Conservation (phyloP, 2,329 filamentous ascomycete genomes). For the Diaporthe caulivora region DNA sequence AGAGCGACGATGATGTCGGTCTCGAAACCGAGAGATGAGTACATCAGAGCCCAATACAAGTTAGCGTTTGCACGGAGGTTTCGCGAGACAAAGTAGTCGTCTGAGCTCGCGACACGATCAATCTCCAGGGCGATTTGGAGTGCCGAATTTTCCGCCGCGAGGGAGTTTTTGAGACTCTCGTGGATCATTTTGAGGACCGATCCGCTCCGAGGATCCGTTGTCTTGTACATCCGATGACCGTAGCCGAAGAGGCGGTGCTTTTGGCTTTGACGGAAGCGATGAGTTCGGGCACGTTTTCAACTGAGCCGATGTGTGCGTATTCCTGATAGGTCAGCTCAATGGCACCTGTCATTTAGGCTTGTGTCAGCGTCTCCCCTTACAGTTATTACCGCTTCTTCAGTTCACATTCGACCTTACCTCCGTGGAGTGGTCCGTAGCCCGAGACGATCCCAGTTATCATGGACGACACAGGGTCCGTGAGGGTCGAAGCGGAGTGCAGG, state of each 20-base stretch:
- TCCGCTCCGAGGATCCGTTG: conserved; percentile 59
- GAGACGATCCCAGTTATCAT: conserved; percentile 64
- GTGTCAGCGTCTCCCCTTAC: background rate
- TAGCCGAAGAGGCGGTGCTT: conserved; percentile 67
- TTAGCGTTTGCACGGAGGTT: conserved; percentile 8
- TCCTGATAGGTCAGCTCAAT: conserved; percentile 67
- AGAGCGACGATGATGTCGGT: background rate
- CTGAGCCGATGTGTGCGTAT: conserved; percentile 62
- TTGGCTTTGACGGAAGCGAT: conserved; percentile 62
- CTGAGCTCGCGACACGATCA: background rate
- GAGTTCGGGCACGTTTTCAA: conserved; percentile 62
- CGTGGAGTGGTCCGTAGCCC: conserved; percentile 68
- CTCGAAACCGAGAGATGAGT: background rate
- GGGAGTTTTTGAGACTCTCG: background rate
- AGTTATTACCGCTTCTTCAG: background rate
- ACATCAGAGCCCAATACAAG: background rate
- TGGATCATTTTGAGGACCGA: background rate
- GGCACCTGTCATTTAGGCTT: conserved; percentile 50
- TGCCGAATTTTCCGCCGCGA: background rate
- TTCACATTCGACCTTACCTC: conserved; percentile 41
- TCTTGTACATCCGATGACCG: conserved; percentile 66
- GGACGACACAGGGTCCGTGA: conserved; percentile 67
- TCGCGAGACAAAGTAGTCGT: background rate
- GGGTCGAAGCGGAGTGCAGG: conserved; percentile 65
- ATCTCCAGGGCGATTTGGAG: conserved; percentile 17